Percentiles rank a stretch among this genome's conserved stretches.
phyloP scores from a whole-genome alignment of 2,329 filamentous ascomycete genomes.

The Ilyonectria mors-panacis region DNA sequence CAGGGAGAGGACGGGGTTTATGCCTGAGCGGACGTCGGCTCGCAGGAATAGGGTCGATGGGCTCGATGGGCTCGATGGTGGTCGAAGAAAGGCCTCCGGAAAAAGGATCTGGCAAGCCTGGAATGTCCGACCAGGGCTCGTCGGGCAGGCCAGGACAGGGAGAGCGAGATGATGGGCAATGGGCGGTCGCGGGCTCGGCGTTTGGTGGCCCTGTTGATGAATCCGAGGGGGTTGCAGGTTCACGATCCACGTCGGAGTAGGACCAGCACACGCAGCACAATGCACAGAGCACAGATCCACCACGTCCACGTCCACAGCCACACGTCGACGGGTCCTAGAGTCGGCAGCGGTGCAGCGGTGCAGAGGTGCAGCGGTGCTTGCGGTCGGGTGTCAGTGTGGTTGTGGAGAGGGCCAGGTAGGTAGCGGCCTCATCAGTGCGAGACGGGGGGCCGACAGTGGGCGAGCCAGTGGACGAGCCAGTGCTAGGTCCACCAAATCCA shows the following conservation, averaged over 20 bases:
- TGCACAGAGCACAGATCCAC: constrained; percentile 28
- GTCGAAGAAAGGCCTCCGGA: constrained; percentile 34
- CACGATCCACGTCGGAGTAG: constrained; percentile 47
- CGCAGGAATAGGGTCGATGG: constrained; percentile 42
- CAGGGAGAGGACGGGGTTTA: constrained; percentile 36
- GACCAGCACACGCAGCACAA: constrained; percentile 24
- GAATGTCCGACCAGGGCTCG: constrained; percentile 36
- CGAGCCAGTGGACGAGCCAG: constrained; percentile 39
- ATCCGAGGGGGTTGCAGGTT: constrained; percentile 46
- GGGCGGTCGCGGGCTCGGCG: constrained; percentile 42
- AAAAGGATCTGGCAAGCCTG: constrained; percentile 25
- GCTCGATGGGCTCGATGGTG: constrained; percentile 39
- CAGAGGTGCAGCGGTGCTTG: neutral
- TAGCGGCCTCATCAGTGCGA: constrained; percentile 26
- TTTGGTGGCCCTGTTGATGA: constrained; percentile 39
- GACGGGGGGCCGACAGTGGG: constrained; percentile 39
- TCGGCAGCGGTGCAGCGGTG: constrained; percentile 11
- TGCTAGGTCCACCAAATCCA: constrained; percentile 43
- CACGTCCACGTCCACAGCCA: constrained; percentile 24
- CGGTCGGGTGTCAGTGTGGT: constrained; percentile 30
- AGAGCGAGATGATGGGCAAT: constrained; percentile 37
- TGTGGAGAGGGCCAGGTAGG: constrained; percentile 27
- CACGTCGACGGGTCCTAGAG: constrained; percentile 18
- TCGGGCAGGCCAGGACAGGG: constrained; percentile 32
- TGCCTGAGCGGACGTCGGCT: constrained; percentile 43